A percentile compares a stretch with the other conserved stretches of the same genome.
Conservation (phyloP, 129 eudicot species). For the Scalesia atractyloides region DNA sequence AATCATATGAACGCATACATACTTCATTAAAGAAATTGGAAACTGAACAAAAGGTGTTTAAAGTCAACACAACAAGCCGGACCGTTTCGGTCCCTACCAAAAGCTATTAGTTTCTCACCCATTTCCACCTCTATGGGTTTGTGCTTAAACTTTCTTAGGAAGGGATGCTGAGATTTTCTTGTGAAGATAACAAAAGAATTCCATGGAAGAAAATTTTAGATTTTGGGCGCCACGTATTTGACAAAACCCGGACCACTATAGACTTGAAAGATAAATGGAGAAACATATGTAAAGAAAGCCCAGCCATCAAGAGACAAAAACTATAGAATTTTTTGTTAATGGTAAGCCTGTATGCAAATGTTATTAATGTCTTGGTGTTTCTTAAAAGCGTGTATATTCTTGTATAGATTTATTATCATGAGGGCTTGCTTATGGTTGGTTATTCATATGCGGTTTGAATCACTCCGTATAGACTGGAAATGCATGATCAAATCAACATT, state of each 20-base stretch:
- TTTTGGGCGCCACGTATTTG: slow-evolving; percentile 54
- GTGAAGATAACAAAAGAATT: slow-evolving; percentile 28
- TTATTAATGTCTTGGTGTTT: neutral
- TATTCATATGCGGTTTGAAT: neutral
- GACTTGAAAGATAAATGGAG: slow-evolving; percentile 94
- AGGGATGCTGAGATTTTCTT: slow-evolving; percentile 43
- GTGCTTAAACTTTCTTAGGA: slow-evolving; percentile 49
- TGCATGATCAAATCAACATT: neutral
- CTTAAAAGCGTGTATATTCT: neutral
- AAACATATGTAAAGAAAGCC: slow-evolving; percentile 61
- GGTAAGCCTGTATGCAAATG: neutral
- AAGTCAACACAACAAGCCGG: neutral
- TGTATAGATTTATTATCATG: slow-evolving; percentile 4
- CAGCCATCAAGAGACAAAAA: slow-evolving; percentile 27
- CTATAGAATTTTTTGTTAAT: slow-evolving; percentile 3
- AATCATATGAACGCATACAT: neutral
- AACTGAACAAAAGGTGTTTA: neutral
- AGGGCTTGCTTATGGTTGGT: neutral
- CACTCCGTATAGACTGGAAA: neutral
- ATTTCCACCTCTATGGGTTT: neutral
- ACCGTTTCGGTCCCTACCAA: neutral
- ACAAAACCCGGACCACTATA: slow-evolving; percentile 48
- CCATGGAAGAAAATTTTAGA: slow-evolving; percentile 79
- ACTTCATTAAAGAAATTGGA: neutral
- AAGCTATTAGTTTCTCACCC: neutral